phyloP scores from a whole-genome alignment of 176 grass and related monocot genomes.

The Triticum timopheevii region DNA sequence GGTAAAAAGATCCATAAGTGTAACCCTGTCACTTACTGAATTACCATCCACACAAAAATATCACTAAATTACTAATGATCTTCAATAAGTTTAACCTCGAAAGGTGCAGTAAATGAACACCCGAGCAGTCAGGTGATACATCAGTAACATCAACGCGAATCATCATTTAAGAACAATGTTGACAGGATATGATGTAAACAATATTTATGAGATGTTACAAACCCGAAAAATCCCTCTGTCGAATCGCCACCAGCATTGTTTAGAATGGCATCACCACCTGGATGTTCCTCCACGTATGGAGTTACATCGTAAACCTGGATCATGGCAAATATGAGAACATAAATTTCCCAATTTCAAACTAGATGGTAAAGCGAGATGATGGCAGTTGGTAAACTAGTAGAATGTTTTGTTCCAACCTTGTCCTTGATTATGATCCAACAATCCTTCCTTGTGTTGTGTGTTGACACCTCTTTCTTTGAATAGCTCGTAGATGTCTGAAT shows the following conservation, averaged over 20 bases:
- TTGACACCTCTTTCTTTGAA: slow-evolving; percentile 64
- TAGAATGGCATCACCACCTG: slow-evolving; percentile 81
- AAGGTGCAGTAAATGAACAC: slow-evolving; percentile 7
- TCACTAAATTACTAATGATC: not conserved
- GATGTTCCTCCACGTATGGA: slow-evolving; percentile 85
- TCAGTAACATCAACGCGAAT: not conserved
- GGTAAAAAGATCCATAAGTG: not conserved
- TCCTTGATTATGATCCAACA: slow-evolving; percentile 90
- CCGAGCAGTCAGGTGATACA: not conserved
- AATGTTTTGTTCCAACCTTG: slow-evolving; percentile 43
- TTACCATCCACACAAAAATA: not conserved
- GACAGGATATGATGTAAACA: not conserved
- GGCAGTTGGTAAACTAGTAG: not conserved
- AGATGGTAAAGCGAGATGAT: not conserved
- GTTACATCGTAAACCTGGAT: slow-evolving; percentile 81
- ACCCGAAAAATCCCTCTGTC: slow-evolving; percentile 74
- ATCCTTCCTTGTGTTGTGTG: slow-evolving; percentile 74
- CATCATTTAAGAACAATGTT: not conserved
- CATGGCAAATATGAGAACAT: not conserved
- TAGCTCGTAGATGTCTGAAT: slow-evolving; percentile 45
- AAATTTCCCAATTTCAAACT: slow-evolving; percentile 3
- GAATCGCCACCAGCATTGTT: slow-evolving; percentile 88
- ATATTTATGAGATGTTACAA: slow-evolving; percentile 20
- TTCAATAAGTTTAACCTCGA: not conserved
- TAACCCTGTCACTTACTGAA: not conserved